Conservation (phyloP, 768 basidiomycete genomes). For the Tylopilus vinaceipallidus region DNA sequence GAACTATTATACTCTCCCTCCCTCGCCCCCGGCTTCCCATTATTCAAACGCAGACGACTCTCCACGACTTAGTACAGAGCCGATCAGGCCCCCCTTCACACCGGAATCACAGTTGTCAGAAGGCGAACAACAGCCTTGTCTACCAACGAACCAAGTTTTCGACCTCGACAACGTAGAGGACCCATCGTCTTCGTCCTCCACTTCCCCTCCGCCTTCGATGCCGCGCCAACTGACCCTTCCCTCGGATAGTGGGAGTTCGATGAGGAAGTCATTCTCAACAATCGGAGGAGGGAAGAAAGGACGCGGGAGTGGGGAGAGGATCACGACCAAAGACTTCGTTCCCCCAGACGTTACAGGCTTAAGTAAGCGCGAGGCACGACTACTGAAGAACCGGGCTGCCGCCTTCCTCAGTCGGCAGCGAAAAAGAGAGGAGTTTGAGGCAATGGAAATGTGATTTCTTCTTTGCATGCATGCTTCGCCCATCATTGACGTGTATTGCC, state of each 20-base stretch:
- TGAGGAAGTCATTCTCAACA: slow-evolving; percentile 44
- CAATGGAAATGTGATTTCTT: slow-evolving; percentile 79
- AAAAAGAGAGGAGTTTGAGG: slow-evolving; percentile 90
- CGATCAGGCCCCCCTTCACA: slow-evolving; percentile 52
- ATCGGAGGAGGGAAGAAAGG: slow-evolving; percentile 45
- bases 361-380: slow-evolving; percentile 85
- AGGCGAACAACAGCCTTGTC: slow-evolving; percentile 49
- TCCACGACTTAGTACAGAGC: slow-evolving; percentile 41
- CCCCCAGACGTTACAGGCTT: slow-evolving; percentile 88
- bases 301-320: slow-evolving; percentile 45
- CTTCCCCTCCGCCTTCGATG: slow-evolving; percentile 30
- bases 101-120: slow-evolving; percentile 43
- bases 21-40: slow-evolving; percentile 48
- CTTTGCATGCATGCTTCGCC: slow-evolving; percentile 4
- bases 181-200: slow-evolving; percentile 34
- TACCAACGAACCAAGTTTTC: slow-evolving; percentile 74
- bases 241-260: slow-evolving; percentile 29
- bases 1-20: slow-evolving; percentile 48
- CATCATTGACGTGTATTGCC: slow-evolving; percentile 18
- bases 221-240: slow-evolving; percentile 35
- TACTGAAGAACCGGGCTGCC: slow-evolving; percentile 90
- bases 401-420: slow-evolving; percentile 89
- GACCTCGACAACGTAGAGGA: slow-evolving; percentile 41
- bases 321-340: slow-evolving; percentile 77
- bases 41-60: slow-evolving; percentile 45